Conservation (phyloP, 2,329 filamentous ascomycete genomes). For the Scedosporium minutisporum region DNA sequence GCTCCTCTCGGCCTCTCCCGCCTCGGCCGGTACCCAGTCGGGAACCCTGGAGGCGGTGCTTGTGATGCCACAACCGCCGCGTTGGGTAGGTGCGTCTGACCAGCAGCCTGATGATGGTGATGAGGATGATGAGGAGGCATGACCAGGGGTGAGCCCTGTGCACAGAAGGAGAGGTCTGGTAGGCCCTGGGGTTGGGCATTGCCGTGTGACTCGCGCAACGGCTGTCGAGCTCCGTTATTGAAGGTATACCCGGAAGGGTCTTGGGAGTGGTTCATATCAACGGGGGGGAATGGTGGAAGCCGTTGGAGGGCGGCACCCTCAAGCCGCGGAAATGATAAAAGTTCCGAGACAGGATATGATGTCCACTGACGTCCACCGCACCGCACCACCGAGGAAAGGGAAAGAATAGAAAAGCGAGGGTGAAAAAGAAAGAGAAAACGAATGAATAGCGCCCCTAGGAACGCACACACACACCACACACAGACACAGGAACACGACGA, state of each 20-base stretch:
- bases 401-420: too few species aligned
- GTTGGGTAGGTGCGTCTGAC: background rate
- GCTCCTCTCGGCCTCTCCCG: background rate
- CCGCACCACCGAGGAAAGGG: too few species aligned
- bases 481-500: too few species aligned
- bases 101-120: background rate
- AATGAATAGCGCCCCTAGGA: too few species aligned
- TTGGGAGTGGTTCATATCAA: slow-evolving; percentile 1
- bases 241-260: background rate
- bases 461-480: too few species aligned
- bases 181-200: slow-evolving; percentile 35
- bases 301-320: background rate
- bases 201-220: slow-evolving; percentile 42
- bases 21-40: too few species aligned
- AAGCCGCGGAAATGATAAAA: background rate
- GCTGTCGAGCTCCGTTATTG: slow-evolving; percentile 22
- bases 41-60: background rate
- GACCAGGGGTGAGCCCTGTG: slow-evolving; percentile 33
- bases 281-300: background rate
- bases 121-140: slow-evolving; percentile 28
- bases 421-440: too few species aligned
- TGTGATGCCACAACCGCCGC: slow-evolving; percentile 39
- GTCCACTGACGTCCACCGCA: background rate
- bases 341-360: background rate
- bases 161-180: slow-evolving; percentile 30